Evolutionary conservation across 129 eudicot species (phyloP).

Genomic region (Rutidosis leptorrhynchoides): DNA sequence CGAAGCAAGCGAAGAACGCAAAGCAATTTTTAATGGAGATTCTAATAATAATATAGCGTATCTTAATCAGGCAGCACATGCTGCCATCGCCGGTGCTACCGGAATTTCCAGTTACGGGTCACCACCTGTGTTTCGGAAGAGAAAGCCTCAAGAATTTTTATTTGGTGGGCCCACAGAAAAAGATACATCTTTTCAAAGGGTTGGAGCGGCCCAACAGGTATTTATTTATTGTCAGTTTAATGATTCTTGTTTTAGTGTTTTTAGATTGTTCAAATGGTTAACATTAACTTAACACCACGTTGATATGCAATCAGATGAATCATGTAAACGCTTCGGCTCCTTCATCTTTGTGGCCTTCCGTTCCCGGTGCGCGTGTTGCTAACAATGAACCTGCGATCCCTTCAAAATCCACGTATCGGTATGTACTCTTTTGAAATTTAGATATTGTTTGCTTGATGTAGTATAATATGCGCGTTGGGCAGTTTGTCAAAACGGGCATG

Average conservation of each 20-base stretch:
- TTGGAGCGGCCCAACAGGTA: slow-evolving; percentile 43
- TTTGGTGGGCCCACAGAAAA: slow-evolving; percentile 38
- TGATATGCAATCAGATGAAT: slow-evolving; percentile 44
- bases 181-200: slow-evolving; percentile 23
- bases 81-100: slow-evolving; percentile 60
- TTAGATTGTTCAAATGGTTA: slow-evolving; percentile 13
- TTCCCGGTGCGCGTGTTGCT: slow-evolving; percentile 47
- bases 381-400: slow-evolving; percentile 50
- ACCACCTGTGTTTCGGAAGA: slow-evolving; percentile 44
- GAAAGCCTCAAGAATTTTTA: slow-evolving; percentile 35
- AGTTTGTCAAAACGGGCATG: background rate
- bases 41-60: slow-evolving; percentile 29
- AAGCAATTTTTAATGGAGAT: slow-evolving; percentile 49
- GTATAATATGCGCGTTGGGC: background rate
- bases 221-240: background rate
- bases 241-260: background rate
- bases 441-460: background rate
- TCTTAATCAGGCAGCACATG: slow-evolving; percentile 64
- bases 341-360: slow-evolving; percentile 44
- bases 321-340: slow-evolving; percentile 47
- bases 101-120: slow-evolving; percentile 50
- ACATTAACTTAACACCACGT: slow-evolving; percentile 1
- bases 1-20: slow-evolving; percentile 80
- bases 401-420: slow-evolving; percentile 75
- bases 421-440: background rate